Percentiles rank a stretch among this genome's conserved stretches.
Evolutionary conservation across 2,329 filamentous ascomycete genomes (phyloP).

Genomic region (Trichoderma gracile): DNA sequence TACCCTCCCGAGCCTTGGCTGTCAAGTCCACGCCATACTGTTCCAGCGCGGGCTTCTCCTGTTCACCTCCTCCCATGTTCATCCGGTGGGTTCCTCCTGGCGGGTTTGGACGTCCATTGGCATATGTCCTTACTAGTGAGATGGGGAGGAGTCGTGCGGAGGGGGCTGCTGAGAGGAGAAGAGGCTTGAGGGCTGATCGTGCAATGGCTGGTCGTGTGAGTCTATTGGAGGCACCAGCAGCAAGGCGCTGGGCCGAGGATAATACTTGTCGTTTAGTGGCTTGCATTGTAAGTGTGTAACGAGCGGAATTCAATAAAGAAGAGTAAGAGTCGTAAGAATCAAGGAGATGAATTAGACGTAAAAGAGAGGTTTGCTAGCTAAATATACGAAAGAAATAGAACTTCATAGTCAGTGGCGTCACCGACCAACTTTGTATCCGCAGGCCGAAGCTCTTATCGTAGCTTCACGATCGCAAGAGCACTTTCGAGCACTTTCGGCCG

Average conservation of each 20-base stretch:
- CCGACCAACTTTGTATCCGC: not conserved
- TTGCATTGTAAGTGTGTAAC: conserved; percentile 40
- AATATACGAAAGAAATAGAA: not conserved
- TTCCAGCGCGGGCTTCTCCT: conserved; percentile 82
- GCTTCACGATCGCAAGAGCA: conserved; percentile 36
- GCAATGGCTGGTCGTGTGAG: conserved; percentile 36
- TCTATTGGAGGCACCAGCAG: conserved; percentile 38
- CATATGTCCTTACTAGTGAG: conserved; percentile 54
- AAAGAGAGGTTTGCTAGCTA: not conserved
- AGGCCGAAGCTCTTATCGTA: conserved; percentile 21
- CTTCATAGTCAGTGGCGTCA: conserved; percentile 1
- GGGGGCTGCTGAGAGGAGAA: conserved; percentile 24
- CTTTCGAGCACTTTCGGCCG: conserved; percentile 46
- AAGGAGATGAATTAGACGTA: not conserved
- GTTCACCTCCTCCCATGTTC: conserved; percentile 73
- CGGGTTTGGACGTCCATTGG: conserved; percentile 76
- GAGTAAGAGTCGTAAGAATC: not conserved
- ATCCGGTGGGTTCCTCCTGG: conserved; percentile 93
- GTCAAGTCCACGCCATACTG: conserved; percentile 91
- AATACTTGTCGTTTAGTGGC: conserved; percentile 43
- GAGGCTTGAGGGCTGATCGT: conserved; percentile 27
- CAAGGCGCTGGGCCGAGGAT: conserved; percentile 42
- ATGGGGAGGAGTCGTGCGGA: conserved; percentile 42
- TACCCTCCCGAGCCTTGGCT: conserved; percentile 78
- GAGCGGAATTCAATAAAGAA: conserved; percentile 15